A percentile compares a stretch with the other conserved stretches of the same genome.
Evolutionary conservation across 73 alveolate genomes (phyloP).

Genomic region (Tetrahymena borealis): DNA sequence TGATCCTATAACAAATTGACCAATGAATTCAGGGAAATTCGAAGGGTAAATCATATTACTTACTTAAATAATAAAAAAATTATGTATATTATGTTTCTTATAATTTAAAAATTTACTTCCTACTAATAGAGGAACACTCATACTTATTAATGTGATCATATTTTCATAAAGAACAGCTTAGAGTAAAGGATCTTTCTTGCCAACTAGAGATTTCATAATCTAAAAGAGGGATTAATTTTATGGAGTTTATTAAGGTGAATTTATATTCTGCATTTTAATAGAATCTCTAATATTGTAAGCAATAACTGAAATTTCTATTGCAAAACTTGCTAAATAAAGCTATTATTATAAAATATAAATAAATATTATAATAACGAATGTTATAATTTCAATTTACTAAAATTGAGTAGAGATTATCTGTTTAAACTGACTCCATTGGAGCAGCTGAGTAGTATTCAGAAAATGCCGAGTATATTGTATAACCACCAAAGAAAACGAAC

Average conservation of each 20-base stretch:
- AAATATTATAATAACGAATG: not conserved
- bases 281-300: slow-evolving; percentile 24
- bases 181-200: slow-evolving; percentile 26
- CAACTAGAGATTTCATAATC: not conserved
- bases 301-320: slow-evolving; percentile 23
- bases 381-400: not conserved
- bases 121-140: slow-evolving; percentile 24
- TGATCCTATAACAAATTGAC: slow-evolving; percentile 12
- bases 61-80: not conserved
- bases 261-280: not conserved
- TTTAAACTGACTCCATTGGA: not conserved
- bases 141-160: slow-evolving; percentile 13
- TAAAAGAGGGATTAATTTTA: not conserved
- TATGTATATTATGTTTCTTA: not conserved
- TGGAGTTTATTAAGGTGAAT: not conserved
- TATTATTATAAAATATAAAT: not conserved
- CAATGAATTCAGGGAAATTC: slow-evolving; percentile 25
- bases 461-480: slow-evolving; percentile 14
- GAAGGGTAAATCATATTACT: slow-evolving; percentile 3
- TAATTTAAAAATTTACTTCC: not conserved
- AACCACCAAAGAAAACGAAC: slow-evolving; percentile 16
- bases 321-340: slow-evolving; percentile 14
- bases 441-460: slow-evolving; percentile 2
- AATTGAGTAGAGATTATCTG: not conserved
- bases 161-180: slow-evolving; percentile 42